phyloP scores from a whole-genome alignment of 306 rosid species.

The Pterocarpus santalinus region DNA sequence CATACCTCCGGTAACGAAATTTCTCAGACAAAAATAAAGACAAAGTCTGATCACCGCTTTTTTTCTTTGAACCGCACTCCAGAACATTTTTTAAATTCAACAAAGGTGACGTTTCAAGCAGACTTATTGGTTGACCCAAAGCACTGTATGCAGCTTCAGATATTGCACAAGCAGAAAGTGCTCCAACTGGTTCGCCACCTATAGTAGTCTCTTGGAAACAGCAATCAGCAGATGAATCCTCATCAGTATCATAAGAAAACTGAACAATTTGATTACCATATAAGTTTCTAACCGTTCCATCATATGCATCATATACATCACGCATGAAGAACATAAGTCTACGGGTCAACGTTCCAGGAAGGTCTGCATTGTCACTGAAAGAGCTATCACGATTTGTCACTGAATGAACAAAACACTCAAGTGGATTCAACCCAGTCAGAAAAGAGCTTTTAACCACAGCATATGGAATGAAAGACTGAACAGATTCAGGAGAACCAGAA shows the following conservation, averaged over 20 bases:
- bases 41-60: constrained; percentile 59
- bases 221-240: constrained; percentile 40
- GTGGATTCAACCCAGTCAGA: constrained; percentile 87
- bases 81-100: constrained; percentile 84
- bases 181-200: constrained; percentile 89
- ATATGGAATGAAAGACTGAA: constrained; percentile 75
- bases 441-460: constrained; percentile 88
- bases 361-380: constrained; percentile 94
- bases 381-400: constrained; percentile 87
- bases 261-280: constrained; percentile 85
- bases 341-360: constrained; percentile 91
- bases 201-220: constrained; percentile 39
- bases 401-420: constrained; percentile 95
- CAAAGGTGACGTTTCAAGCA: constrained; percentile 91
- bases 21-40: constrained; percentile 77
- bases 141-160: constrained; percentile 99
- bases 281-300: constrained; percentile 91
- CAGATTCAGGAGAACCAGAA: constrained; percentile 52
- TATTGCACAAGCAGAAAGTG: constrained; percentile 89
- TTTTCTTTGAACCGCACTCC: constrained; percentile 86
- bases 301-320: constrained; percentile 79
- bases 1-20: constrained; percentile 71
- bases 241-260: constrained; percentile 64
- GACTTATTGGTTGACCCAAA: constrained; percentile 93
- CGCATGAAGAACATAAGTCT: constrained; percentile 92